Evolutionary conservation across 768 basidiomycete species (phyloP).

Genomic region (Termitomyces heimii): DNA sequence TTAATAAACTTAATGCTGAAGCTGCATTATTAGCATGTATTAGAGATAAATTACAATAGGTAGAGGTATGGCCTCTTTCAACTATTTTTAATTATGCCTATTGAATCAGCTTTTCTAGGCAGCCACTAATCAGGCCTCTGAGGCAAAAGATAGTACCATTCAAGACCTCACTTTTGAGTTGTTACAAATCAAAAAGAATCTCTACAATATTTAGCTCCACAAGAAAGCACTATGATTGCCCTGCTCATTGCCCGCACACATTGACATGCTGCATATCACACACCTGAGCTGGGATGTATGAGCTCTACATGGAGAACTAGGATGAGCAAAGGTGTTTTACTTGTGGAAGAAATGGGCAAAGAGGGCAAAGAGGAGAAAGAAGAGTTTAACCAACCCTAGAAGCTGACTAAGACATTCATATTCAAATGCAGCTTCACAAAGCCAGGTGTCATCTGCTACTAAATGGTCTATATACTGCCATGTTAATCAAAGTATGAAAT

Average conservation of each 20-base stretch:
- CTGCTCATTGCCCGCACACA: conserved; percentile 77
- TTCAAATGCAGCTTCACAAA: conserved; percentile 68
- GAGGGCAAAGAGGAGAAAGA: conserved; percentile 17
- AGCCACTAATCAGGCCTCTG: background rate
- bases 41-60: background rate
- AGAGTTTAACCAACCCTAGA: conserved; percentile 42
- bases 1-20: background rate
- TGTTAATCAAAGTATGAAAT: background rate
- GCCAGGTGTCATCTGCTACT: conserved; percentile 60
- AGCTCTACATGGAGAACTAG: conserved; percentile 46
- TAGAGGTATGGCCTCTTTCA: background rate
- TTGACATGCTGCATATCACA: conserved; percentile 85
- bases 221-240: conserved; percentile 52
- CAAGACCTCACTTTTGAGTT: background rate
- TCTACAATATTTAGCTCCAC: background rate
- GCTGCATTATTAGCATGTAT: background rate
- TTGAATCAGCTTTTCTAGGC: background rate
- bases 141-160: background rate
- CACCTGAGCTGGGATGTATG: conserved; percentile 58
- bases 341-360: background rate
- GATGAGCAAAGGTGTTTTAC: conserved; percentile 39
- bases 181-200: background rate
- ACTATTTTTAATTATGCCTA: background rate
- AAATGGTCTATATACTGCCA: conserved; percentile 46
- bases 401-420: conserved; percentile 59